These are phyloP conservation scores for Tetracentron sinense DNA, from an alignment of 164 flowering plant genomes.

Conservation along the genomic window DNA sequence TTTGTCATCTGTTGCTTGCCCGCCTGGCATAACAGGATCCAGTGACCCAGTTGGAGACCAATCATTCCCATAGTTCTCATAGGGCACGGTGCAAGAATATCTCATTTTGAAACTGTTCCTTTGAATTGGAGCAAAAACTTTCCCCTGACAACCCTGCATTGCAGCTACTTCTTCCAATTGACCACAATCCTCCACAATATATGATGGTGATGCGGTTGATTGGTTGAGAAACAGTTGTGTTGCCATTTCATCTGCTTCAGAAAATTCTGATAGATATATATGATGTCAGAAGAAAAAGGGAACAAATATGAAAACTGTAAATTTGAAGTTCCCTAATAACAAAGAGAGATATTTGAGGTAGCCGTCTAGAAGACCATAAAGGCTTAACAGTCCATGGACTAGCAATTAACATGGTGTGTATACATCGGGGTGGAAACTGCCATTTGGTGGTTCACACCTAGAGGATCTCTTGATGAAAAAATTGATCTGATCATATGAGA, in stretches of 20 bases:
- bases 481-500: too few relatives aligned
- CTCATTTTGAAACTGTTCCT: constrained; percentile 19
- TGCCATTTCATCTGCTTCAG: constrained; percentile 31
- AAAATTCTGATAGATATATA: too few relatives aligned
- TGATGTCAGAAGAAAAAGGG: too few relatives aligned
- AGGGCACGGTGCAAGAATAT: constrained; percentile 8
- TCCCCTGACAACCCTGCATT: constrained; percentile 13
- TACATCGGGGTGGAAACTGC: too few relatives aligned
- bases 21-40: constrained; percentile 6
- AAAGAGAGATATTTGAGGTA: too few relatives aligned
- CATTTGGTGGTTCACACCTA: too few relatives aligned
- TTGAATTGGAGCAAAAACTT: constrained; percentile 7
- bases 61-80: constrained; percentile 12
- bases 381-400: too few relatives aligned
- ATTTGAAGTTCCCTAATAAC: too few relatives aligned
- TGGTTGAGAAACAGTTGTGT: constrained; percentile 13
- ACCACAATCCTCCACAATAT: constrained; percentile 12
- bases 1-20: constrained; percentile 12
- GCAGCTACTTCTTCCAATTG: constrained; percentile 10
- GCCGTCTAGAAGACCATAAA: too few relatives aligned
- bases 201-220: constrained; percentile 15
- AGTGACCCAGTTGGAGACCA: constrained; percentile 24
- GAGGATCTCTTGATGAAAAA: too few relatives aligned
- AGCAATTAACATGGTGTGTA: too few relatives aligned
- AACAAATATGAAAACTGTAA: constrained; percentile 4